Evolutionary conservation across 352 stramenopile genomes (phyloP).

Genomic region (Phytophthora uliginosa): DNA sequence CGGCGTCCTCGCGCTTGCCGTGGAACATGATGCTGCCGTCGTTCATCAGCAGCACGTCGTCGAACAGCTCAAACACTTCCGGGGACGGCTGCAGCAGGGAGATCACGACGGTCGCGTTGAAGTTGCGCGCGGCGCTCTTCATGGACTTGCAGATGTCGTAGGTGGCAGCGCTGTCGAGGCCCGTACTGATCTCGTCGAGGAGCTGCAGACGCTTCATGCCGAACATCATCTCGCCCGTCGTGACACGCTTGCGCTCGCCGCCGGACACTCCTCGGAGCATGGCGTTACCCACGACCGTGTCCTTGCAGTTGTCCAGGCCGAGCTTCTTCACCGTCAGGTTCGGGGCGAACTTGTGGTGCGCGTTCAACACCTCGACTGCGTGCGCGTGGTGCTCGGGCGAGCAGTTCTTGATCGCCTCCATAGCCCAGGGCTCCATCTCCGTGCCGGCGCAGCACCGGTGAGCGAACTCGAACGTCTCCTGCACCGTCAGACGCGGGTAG

Average conservation of each 20-base stretch:
- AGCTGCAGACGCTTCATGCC: conserved; percentile 76
- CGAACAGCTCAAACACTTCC: conserved; percentile 67
- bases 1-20: conserved; percentile 45
- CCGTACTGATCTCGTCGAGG: conserved; percentile 86
- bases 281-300: conserved; percentile 69
- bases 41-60: conserved; percentile 65
- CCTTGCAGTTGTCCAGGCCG: conserved; percentile 59
- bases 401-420: conserved; percentile 41
- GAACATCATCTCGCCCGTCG: conserved; percentile 82
- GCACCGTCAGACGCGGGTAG: conserved; percentile 54
- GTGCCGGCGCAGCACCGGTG: conserved; percentile 48
- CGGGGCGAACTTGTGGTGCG: conserved; percentile 42
- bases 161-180: conserved; percentile 48
- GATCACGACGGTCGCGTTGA: conserved; percentile 59
- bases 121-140: conserved; percentile 54
- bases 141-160: conserved; percentile 91
- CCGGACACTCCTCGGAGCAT: conserved; percentile 68
- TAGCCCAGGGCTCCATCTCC: conserved; percentile 50
- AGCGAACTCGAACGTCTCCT: conserved; percentile 70
- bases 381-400: conserved; percentile 46
- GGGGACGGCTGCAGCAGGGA: conserved; percentile 55
- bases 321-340: conserved; percentile 57
- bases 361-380: conserved; percentile 45
- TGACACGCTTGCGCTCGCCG: conserved; percentile 53
- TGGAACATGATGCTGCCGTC: conserved; percentile 68